Evolutionary conservation across 805 yeast species (phyloP).

Genomic region (Candida adriatica): DNA sequence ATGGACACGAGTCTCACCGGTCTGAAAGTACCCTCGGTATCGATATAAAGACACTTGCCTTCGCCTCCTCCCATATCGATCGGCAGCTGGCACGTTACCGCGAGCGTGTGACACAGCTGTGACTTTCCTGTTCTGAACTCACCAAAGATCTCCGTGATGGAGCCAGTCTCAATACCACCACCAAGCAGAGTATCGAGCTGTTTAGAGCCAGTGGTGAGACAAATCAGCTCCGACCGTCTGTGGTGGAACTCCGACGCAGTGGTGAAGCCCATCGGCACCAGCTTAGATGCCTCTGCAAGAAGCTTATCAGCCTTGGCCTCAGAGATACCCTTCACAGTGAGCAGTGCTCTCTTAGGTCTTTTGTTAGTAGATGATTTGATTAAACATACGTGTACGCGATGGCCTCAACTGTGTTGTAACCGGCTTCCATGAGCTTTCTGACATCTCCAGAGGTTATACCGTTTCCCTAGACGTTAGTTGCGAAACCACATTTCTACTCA

Average conservation of each 20-base stretch:
- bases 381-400: slow-evolving; percentile 68
- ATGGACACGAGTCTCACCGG: slow-evolving; percentile 86
- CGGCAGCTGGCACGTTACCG: slow-evolving; percentile 95
- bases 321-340: slow-evolving; percentile 83
- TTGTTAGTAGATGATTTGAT: not conserved
- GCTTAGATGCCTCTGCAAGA: slow-evolving; percentile 72
- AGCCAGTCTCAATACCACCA: slow-evolving; percentile 96
- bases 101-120: slow-evolving; percentile 92
- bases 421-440: slow-evolving; percentile 72
- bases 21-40: slow-evolving; percentile 95
- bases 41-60: slow-evolving; percentile 93
- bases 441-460: slow-evolving; percentile 81
- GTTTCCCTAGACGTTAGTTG: slow-evolving; percentile 65
- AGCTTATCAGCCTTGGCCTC: slow-evolving; percentile 92
- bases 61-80: slow-evolving; percentile 98
- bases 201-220: slow-evolving; percentile 93
- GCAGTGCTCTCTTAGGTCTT: slow-evolving; percentile 65
- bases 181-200: slow-evolving; percentile 88
- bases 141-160: slow-evolving; percentile 93
- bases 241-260: slow-evolving; percentile 93
- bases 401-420: slow-evolving; percentile 84
- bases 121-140: slow-evolving; percentile 98
- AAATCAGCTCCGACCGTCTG: slow-evolving; percentile 82
- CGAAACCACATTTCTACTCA: slow-evolving; percentile 13
- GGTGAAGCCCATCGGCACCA: slow-evolving; percentile 94